Evolutionary conservation across 2,329 filamentous ascomycete species (phyloP).

Genomic region (Parasarocladium wereldwijsianum): DNA sequence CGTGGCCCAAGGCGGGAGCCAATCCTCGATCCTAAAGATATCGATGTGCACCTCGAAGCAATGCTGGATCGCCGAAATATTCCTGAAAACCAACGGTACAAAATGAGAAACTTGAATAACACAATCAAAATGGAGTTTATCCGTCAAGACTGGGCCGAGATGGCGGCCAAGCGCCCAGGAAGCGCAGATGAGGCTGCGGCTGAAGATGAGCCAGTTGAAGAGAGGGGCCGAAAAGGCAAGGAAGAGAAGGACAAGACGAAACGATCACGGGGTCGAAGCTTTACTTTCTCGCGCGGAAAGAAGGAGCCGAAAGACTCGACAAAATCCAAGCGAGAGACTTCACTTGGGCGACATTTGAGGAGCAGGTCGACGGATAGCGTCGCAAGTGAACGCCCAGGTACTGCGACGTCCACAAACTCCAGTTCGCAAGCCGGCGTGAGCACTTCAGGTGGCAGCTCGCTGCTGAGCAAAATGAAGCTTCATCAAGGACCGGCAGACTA

Average conservation of each 20-base stretch:
- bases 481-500: conserved; percentile 69
- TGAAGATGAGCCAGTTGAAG: conserved; percentile 23
- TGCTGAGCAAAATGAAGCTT: conserved; percentile 57
- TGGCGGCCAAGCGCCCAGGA: conserved; percentile 31
- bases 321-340: conserved; percentile 55
- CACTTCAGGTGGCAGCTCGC: too few species aligned
- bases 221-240: too few species aligned
- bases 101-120: conserved; percentile 80
- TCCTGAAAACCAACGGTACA: conserved; percentile 82
- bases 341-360: conserved; percentile 47
- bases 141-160: conserved; percentile 69
- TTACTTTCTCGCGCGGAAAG: conserved; percentile 55
- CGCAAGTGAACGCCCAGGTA: conserved; percentile 41
- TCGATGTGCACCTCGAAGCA: conserved; percentile 43
- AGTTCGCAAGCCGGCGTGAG: too few species aligned
- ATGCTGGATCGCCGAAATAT: conserved; percentile 80
- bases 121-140: conserved; percentile 95
- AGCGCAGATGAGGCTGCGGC: conserved; percentile 28
- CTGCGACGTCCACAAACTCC: conserved; percentile 37
- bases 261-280: conserved; percentile 38
- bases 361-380: conserved; percentile 62
- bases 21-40: conserved; percentile 35
- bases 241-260: conserved; percentile 35
- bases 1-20: too few species aligned
- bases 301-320: conserved; percentile 34